Evolutionary conservation across 805 yeast genomes (phyloP).

Genomic region (Pichia membranifaciens): DNA sequence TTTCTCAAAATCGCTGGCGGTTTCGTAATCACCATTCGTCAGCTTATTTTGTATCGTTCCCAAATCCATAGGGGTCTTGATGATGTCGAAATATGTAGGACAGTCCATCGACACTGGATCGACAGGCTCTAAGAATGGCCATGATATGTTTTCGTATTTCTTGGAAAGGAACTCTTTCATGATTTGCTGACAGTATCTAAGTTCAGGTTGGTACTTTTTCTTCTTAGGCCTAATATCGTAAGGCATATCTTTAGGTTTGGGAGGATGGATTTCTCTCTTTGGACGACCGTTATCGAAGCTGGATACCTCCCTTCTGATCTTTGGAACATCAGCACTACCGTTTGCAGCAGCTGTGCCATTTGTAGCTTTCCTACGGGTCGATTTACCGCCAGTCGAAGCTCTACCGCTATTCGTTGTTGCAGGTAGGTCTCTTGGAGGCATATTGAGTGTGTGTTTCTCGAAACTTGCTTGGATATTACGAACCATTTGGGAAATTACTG

Average conservation of each 20-base stretch:
- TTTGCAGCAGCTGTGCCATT: slow-evolving; percentile 21
- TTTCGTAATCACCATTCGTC: slow-evolving; percentile 80
- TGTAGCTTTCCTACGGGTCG: slow-evolving; percentile 16
- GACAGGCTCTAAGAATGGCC: slow-evolving; percentile 89
- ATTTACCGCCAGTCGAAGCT: slow-evolving; percentile 21
- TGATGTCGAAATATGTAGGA: slow-evolving; percentile 81
- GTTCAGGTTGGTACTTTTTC: slow-evolving; percentile 85
- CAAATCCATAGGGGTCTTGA: slow-evolving; percentile 93
- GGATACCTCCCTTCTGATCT: slow-evolving; percentile 63
- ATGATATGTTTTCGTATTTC: slow-evolving; percentile 77
- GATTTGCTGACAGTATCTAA: slow-evolving; percentile 77
- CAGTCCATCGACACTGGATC: slow-evolving; percentile 92
- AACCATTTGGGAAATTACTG: slow-evolving; percentile 88
- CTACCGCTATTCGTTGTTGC: slow-evolving; percentile 9
- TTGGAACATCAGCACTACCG: slow-evolving; percentile 43
- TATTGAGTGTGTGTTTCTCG: slow-evolving; percentile 85
- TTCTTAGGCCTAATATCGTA: slow-evolving; percentile 87
- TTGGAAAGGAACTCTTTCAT: slow-evolving; percentile 77
- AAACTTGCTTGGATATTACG: slow-evolving; percentile 85
- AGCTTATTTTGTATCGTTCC: slow-evolving; percentile 77
- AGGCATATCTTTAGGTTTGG: slow-evolving; percentile 88
- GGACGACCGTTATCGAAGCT: slow-evolving; percentile 71
- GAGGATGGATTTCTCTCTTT: slow-evolving; percentile 94
- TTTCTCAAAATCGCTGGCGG: slow-evolving; percentile 77
- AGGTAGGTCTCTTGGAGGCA: slow-evolving; percentile 62